Percentiles rank a stretch among this genome's conserved stretches.
Conservation (phyloP, 2,329 filamentous ascomycete genomes). For the Exophiala xenobiotica region DNA sequence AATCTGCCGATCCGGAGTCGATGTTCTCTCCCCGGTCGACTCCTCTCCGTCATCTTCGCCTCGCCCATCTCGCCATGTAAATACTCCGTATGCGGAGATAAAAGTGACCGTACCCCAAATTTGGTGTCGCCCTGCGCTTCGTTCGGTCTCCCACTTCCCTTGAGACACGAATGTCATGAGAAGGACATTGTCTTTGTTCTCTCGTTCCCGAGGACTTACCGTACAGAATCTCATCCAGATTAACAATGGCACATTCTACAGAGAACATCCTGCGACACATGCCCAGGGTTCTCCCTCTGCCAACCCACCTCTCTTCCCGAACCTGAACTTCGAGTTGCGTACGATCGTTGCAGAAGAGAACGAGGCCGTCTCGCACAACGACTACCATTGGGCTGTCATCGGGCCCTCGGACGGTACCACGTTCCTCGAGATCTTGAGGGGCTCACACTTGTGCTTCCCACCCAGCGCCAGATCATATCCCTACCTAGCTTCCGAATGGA, state of each 20-base stretch:
- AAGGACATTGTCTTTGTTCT: slow-evolving; percentile 18
- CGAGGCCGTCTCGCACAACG: slow-evolving; percentile 33
- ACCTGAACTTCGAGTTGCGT: slow-evolving; percentile 68
- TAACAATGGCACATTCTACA: slow-evolving; percentile 78
- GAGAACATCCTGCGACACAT: slow-evolving; percentile 61
- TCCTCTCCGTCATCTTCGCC: neutral
- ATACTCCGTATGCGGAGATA: neutral
- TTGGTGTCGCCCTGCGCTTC: neutral
- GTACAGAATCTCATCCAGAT: slow-evolving; percentile 64
- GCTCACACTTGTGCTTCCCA: slow-evolving; percentile 72
- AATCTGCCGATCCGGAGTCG: neutral
- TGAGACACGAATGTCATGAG: slow-evolving; percentile 18
- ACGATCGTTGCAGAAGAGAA: slow-evolving; percentile 41
- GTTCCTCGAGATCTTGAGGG: slow-evolving; percentile 75
- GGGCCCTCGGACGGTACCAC: slow-evolving; percentile 79
- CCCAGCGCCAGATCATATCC: slow-evolving; percentile 76
- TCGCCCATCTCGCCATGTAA: no score
- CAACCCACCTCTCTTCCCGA: slow-evolving; percentile 72
- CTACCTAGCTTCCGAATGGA: slow-evolving; percentile 65
- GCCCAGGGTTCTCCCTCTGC: slow-evolving; percentile 45
- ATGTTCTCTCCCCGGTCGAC: neutral
- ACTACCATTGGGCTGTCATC: slow-evolving; percentile 77
- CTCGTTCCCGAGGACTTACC: slow-evolving; percentile 7
- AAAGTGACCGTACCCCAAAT: neutral
- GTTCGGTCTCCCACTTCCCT: neutral